These are phyloP conservation scores for Pleurotus tuoliensis DNA, from an alignment of 768 basidiomycete species.

Conservation along the genomic window DNA sequence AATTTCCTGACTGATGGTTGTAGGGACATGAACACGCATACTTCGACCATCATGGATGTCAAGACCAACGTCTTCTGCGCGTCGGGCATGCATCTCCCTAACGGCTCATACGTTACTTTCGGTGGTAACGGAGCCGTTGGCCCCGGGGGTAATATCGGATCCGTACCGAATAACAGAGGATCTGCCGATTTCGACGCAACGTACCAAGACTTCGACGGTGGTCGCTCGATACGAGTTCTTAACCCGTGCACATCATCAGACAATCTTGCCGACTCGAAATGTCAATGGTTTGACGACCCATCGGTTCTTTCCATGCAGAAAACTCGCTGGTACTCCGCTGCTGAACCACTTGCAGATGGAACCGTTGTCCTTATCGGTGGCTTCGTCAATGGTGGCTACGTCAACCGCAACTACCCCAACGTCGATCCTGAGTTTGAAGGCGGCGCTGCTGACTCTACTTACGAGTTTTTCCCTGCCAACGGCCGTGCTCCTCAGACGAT, in stretches of 20 bases:
- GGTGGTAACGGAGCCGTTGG: constrained; percentile 82
- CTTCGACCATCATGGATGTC: constrained; percentile 65
- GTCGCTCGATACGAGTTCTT: constrained; percentile 75
- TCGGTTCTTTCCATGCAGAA: constrained; percentile 61
- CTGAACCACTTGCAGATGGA: constrained; percentile 75
- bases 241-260: constrained; percentile 61
- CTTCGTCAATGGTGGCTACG: constrained; percentile 73
- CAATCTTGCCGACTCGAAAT: constrained; percentile 44
- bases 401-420: constrained; percentile 74
- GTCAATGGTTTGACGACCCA: constrained; percentile 73
- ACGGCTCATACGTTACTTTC: constrained; percentile 70
- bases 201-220: constrained; percentile 82
- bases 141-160: constrained; percentile 57
- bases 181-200: constrained; percentile 56
- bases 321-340: constrained; percentile 75
- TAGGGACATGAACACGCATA: constrained; percentile 61
- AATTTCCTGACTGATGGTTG: background rate
- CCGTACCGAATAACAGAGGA: constrained; percentile 40
- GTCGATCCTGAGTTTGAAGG: constrained; percentile 59
- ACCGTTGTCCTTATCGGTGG: constrained; percentile 78
- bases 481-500: constrained; percentile 44
- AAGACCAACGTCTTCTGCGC: constrained; percentile 76
- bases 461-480: constrained; percentile 75
- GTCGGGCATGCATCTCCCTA: constrained; percentile 81
- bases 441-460: constrained; percentile 76